Evolutionary conservation across 2,329 filamentous ascomycete species (phyloP).

Genomic region (Bipolaris victoriae): DNA sequence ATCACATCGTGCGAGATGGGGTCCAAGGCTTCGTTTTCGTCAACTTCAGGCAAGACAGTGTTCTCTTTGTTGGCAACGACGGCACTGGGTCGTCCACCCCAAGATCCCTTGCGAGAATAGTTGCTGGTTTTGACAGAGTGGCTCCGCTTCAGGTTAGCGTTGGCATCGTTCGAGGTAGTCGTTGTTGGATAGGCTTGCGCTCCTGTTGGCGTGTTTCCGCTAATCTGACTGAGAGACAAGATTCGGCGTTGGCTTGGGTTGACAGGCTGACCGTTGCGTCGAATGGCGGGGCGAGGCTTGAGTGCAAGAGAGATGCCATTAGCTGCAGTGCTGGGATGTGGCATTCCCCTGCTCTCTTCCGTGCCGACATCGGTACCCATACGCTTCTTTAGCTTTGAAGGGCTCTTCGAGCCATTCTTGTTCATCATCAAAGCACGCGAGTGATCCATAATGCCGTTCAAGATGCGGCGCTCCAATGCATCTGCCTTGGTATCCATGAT

Average conservation of each 20-base stretch:
- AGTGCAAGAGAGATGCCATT: constrained; percentile 54
- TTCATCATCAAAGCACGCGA: constrained; percentile 87
- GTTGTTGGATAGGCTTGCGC: constrained; percentile 46
- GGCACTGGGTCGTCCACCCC: constrained; percentile 42
- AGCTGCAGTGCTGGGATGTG: constrained; percentile 43
- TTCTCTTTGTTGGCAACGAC: constrained; percentile 56
- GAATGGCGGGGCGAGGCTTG: constrained; percentile 55
- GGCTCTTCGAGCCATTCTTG: constrained; percentile 58
- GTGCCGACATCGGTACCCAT: constrained; percentile 39
- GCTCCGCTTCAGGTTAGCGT: constrained; percentile 60
- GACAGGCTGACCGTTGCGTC: constrained; percentile 47
- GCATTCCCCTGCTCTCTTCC: constrained; percentile 45
- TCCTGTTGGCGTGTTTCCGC: constrained; percentile 68
- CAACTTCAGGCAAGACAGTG: constrained; percentile 52
- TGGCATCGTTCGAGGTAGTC: constrained; percentile 42
- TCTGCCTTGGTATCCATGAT: constrained; percentile 91
- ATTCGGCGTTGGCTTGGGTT: constrained; percentile 70
- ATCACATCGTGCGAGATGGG: constrained; percentile 31
- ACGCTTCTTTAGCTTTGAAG: constrained; percentile 44
- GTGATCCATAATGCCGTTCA: constrained; percentile 96
- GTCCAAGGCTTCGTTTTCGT: constrained; percentile 42
- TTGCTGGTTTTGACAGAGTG: constrained; percentile 50
- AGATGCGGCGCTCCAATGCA: constrained; percentile 84
- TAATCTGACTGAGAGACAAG: constrained; percentile 88
- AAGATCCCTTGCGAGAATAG: constrained; percentile 45